phyloP scores from a whole-genome alignment of 2,329 filamentous ascomycete species.

The Penicillium sp. region DNA sequence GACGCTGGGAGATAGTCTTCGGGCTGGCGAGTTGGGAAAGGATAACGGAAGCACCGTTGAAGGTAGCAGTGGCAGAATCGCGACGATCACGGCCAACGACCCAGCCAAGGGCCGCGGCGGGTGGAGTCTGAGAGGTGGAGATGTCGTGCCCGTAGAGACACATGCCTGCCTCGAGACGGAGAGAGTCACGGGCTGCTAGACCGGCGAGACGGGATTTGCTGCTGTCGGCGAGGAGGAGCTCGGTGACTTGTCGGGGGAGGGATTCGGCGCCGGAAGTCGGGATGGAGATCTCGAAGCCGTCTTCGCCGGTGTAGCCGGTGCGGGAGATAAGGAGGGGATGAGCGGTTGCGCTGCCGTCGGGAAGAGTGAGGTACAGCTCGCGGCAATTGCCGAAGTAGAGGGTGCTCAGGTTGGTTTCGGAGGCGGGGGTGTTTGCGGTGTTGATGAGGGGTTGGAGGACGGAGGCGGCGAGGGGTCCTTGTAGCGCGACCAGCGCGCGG shows the following conservation, averaged over 20 bases:
- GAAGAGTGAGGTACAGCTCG: constrained; percentile 63
- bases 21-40: constrained; percentile 65
- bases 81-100: constrained; percentile 79
- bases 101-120: constrained; percentile 70
- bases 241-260: constrained; percentile 56
- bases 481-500: constrained; percentile 80
- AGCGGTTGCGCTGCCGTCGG: constrained; percentile 52
- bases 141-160: constrained; percentile 99
- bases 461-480: constrained; percentile 74
- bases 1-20: constrained; percentile 67
- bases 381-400: constrained; percentile 81
- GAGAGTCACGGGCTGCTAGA: constrained; percentile 84
- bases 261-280: constrained; percentile 59
- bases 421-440: constrained; percentile 42
- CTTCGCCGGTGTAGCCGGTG: constrained; percentile 95
- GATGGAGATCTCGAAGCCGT: constrained; percentile 95
- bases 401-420: constrained; percentile 58
- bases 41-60: constrained; percentile 80
- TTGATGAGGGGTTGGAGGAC: constrained; percentile 67
- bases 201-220: constrained; percentile 78
- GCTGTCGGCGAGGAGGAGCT: constrained; percentile 64
- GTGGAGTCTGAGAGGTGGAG: constrained; percentile 71
- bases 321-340: constrained; percentile 71
- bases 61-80: constrained; percentile 59
- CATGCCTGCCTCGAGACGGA: constrained; percentile 95